Conservation (phyloP, 2,329 filamentous ascomycete genomes). For the Trichoderma citrinoviride region DNA sequence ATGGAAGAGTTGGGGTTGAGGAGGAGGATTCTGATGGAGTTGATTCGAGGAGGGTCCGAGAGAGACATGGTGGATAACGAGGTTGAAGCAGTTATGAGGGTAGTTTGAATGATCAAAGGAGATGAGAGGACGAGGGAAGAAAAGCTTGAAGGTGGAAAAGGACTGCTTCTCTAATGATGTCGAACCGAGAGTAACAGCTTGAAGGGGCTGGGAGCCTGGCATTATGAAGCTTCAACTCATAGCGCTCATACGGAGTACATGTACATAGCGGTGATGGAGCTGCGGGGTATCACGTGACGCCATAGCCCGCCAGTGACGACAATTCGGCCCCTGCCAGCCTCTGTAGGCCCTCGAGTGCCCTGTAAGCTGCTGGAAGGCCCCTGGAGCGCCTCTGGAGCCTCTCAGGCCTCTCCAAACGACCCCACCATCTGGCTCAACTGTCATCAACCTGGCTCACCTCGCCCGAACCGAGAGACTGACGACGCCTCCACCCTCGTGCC, state of each 20-base stretch:
- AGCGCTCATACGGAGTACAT: too few species aligned
- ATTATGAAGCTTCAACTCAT: background rate
- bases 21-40: conserved; percentile 55
- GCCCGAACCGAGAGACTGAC: conserved; percentile 4
- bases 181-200: too few species aligned
- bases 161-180: too few species aligned
- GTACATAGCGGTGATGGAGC: conserved; percentile 1
- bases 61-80: background rate
- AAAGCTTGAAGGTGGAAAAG: too few species aligned
- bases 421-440: conserved; percentile 32
- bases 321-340: conserved; percentile 11
- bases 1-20: conserved; percentile 77
- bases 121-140: too few species aligned
- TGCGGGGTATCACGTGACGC: conserved; percentile 42
- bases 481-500: conserved; percentile 22
- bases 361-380: conserved; percentile 7
- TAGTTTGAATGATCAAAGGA: too few species aligned
- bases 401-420: conserved; percentile 16
- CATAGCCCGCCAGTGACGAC: conserved; percentile 39
- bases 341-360: too few species aligned
- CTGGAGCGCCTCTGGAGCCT: conserved; percentile 10
- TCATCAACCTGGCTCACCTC: background rate
- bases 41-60: background rate
- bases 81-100: too few species aligned
- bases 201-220: too few species aligned